Conservation (phyloP, 768 basidiomycete species). For the Rhizopogon vinicolor region DNA sequence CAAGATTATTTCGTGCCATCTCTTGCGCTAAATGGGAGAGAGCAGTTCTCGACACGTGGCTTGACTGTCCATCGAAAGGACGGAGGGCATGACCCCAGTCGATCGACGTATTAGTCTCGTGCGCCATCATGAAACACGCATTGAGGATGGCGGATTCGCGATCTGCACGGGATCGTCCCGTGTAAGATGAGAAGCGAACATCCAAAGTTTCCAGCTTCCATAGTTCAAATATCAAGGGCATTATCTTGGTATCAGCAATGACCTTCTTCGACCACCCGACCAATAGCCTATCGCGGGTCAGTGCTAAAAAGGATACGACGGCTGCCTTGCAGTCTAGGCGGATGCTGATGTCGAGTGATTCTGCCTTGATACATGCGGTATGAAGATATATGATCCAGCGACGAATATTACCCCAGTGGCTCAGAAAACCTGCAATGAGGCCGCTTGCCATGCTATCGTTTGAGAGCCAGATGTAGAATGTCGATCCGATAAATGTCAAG, state of each 20-base stretch:
- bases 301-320: slow-evolving; percentile 20
- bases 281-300: slow-evolving; percentile 19
- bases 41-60: slow-evolving; percentile 13
- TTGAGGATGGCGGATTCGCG: slow-evolving; percentile 27
- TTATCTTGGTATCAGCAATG: slow-evolving; percentile 18
- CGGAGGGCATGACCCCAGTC: slow-evolving; percentile 20
- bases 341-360: slow-evolving; percentile 1
- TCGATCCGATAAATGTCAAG: slow-evolving; percentile 17
- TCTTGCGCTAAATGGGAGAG: slow-evolving; percentile 23
- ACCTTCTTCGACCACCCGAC: slow-evolving; percentile 23
- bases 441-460: slow-evolving; percentile 7
- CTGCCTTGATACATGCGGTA: slow-evolving; percentile 6
- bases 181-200: slow-evolving; percentile 18
- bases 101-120: slow-evolving; percentile 13
- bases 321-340: slow-evolving; percentile 20
- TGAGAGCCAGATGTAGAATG: slow-evolving; percentile 19
- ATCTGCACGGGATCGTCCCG: slow-evolving; percentile 3
- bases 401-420: slow-evolving; percentile 21
- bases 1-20: slow-evolving; percentile 13
- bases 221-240: slow-evolving; percentile 23
- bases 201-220: slow-evolving; percentile 23
- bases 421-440: slow-evolving; percentile 11
- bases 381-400: slow-evolving; percentile 22
- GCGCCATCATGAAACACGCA: slow-evolving; percentile 20
- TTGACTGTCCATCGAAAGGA: slow-evolving; percentile 15